Evolutionary conservation across 2,329 filamentous ascomycete species (phyloP).

Genomic region (Periconia macrospinosa): DNA sequence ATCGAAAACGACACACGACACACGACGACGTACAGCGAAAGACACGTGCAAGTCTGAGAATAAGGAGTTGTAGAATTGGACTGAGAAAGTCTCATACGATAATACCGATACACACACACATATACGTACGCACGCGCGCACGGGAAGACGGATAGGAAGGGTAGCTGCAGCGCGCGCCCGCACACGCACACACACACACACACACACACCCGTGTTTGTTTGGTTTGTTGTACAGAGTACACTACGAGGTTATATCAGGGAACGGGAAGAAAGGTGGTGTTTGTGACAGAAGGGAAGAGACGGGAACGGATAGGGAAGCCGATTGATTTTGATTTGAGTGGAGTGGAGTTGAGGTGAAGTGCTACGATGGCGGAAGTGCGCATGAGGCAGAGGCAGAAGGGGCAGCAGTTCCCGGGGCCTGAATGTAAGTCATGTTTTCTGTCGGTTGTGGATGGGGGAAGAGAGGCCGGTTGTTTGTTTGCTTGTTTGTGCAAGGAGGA

Average conservation of each 20-base stretch:
- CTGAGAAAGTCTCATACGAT: no score
- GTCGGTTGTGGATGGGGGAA: neutral
- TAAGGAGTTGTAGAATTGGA: no score
- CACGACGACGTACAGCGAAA: no score
- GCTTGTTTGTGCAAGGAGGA: neutral
- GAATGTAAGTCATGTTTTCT: conserved; percentile 38
- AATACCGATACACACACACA: no score
- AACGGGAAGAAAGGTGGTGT: no score
- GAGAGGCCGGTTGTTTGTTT: neutral
- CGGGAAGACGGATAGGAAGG: neutral
- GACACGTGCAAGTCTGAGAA: no score
- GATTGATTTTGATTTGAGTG: neutral
- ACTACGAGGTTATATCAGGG: no score
- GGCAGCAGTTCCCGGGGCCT: conserved; percentile 48
- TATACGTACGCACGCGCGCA: no score
- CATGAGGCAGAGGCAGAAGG: conserved; percentile 51
- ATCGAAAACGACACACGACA: no score
- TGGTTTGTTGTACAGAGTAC: no score
- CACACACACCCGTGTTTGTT: neutral
- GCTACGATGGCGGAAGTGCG: conserved; percentile 52
- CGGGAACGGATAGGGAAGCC: neutral
- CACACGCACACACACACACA: no score
- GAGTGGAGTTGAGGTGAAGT: neutral
- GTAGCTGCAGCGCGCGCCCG: neutral
- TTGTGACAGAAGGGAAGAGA: neutral